Conservation (phyloP, 2,329 filamentous ascomycete species). For the Fusarium nelsonii region DNA sequence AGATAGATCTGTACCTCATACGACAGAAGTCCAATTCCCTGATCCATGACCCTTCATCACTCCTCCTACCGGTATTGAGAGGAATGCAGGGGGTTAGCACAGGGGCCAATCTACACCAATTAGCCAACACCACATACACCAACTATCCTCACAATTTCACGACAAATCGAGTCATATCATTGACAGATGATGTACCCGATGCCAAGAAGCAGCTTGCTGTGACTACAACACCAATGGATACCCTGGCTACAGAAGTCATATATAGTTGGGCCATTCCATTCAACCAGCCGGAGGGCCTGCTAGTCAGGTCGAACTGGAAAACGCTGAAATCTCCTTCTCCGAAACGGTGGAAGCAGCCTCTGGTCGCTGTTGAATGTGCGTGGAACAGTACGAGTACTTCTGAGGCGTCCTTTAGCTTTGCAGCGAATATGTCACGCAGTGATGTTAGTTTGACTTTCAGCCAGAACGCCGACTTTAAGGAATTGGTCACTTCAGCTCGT, state of each 20-base stretch:
- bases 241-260: background rate
- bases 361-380: background rate
- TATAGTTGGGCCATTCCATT: background rate
- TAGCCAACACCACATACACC: background rate
- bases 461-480: background rate
- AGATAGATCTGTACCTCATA: background rate
- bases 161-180: background rate
- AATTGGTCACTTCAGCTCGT: background rate
- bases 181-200: background rate
- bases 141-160: background rate
- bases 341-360: background rate
- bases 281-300: background rate
- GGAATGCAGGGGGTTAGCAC: background rate
- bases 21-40: background rate
- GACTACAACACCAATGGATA: background rate
- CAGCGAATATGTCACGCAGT: background rate
- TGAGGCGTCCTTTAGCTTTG: background rate
- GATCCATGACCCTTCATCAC: background rate
- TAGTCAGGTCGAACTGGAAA: background rate
- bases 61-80: background rate
- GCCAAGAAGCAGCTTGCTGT: background rate
- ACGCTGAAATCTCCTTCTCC: background rate
- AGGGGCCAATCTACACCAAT: background rate
- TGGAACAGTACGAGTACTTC: background rate
- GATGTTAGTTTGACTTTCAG: background rate